Conservation (phyloP, 2,329 filamentous ascomycete species). For the Ceratocystis eucalypticola region DNA sequence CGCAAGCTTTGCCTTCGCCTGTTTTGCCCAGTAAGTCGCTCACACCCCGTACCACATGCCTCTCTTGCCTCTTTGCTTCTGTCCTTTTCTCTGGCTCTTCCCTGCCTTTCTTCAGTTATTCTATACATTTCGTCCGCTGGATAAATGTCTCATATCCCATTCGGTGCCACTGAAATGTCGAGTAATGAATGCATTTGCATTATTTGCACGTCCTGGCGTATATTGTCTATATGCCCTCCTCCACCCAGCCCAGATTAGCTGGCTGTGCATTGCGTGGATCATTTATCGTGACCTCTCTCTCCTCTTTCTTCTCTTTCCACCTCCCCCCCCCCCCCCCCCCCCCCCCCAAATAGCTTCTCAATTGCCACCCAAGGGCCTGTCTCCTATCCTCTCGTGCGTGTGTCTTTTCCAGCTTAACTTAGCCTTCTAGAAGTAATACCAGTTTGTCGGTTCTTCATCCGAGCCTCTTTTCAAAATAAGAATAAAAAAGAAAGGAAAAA, state of each 20-base stretch:
- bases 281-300: neutral
- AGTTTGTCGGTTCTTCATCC: neutral
- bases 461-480: neutral
- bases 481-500: neutral
- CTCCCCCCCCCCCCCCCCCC: neutral
- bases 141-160: too few species aligned
- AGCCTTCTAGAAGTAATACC: slow-evolving; percentile 8
- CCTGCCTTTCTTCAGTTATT: neutral
- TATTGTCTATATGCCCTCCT: too few species aligned
- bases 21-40: neutral
- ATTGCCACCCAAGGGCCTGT: neutral
- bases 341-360: neutral
- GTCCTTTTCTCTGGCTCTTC: neutral
- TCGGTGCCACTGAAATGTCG: too few species aligned
- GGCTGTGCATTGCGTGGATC: too few species aligned
- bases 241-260: neutral
- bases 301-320: neutral
- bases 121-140: neutral
- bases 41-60: neutral
- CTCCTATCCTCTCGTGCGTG: neutral
- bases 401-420: neutral
- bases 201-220: too few species aligned
- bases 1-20: neutral
- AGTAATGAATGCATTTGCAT: neutral
- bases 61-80: neutral